Conservation (phyloP, 768 basidiomycete genomes). For the Cystobasidium ongulense region DNA sequence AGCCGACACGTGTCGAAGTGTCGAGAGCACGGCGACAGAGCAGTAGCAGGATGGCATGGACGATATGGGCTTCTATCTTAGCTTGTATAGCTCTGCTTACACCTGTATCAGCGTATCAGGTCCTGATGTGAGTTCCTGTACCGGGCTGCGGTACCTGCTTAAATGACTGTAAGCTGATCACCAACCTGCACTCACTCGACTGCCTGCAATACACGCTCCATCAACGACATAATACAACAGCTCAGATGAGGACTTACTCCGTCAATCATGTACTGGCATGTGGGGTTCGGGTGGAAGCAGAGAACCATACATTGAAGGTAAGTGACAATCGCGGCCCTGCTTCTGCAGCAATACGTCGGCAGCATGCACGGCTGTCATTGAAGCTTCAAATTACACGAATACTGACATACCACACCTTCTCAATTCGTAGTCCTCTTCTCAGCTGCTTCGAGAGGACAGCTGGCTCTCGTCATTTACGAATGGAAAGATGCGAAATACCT, state of each 20-base stretch:
- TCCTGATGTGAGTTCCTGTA: conserved; percentile 25
- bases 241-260: conserved; percentile 3
- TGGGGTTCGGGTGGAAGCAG: conserved; percentile 28
- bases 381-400: too few species aligned
- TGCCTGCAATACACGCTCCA: background rate
- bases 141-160: too few species aligned
- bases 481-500: conserved; percentile 81
- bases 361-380: too few species aligned
- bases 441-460: conserved; percentile 65
- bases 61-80: background rate
- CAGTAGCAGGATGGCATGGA: background rate
- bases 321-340: background rate
- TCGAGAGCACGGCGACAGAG: background rate
- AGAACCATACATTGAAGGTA: conserved; percentile 33
- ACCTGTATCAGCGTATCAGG: conserved; percentile 5
- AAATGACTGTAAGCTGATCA: background rate
- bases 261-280: conserved; percentile 32
- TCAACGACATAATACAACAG: background rate
- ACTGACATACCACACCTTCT: background rate
- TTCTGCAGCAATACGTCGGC: too few species aligned
- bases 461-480: conserved; percentile 92
- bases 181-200: background rate
- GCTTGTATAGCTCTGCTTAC: background rate
- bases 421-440: conserved; percentile 60
- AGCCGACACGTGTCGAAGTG: background rate